Base-by-base conservation (phyloP, 2,329 filamentous ascomycete genomes). In the Penicillium fuscoglaucum region DNA sequence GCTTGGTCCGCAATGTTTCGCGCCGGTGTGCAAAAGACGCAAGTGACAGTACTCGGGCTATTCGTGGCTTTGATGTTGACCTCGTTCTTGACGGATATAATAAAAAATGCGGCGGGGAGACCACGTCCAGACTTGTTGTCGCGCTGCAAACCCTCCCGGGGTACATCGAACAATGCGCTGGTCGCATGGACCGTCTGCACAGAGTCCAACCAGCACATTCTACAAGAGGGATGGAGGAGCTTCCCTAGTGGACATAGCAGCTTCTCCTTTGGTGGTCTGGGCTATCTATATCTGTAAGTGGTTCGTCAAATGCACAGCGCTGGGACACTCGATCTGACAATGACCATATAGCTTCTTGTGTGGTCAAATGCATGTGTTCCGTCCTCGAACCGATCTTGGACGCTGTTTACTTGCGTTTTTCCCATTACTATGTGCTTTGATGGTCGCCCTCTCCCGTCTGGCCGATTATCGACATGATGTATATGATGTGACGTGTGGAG, bases 71-170 rank as follows among this genome's bases (percentile, higher is more conserved):
- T 98, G 28, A 81, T 91, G 66, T 82, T 96, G 50, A 89, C 91
- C 0, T 84, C 86, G 6, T 89, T 97, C 73, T 80, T 98, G 44
- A 98, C 95, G 45, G 93, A 98, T 72, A 79, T 93, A 29, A 83
- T 98, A 71, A 99, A 99, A 77, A 96, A 96, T 71, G 84, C 89
- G 10, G 90, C 93, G 28, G 91, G 91, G 9, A 80, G 91, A 12
- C 91, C 92, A 31, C 85, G 93, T 7, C 93, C 93, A 4, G 93
- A 98, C 75, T 79, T 97, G 37, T 85, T 98, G 43, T 87, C 89
- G n/a, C 87, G 95, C 39, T 99, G 95, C 77, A 87, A 90, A 63
- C 93, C 95, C 0, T 77, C 74, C 56, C 73, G 80, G 15, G 83
- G 81, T 8, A 86, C 85, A 0, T 81, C 85, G 0, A 76, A 76